Percentiles rank a stretch among this genome's conserved stretches.
Conservation (phyloP, 257 asterid species). For the Petunia axillaris region DNA sequence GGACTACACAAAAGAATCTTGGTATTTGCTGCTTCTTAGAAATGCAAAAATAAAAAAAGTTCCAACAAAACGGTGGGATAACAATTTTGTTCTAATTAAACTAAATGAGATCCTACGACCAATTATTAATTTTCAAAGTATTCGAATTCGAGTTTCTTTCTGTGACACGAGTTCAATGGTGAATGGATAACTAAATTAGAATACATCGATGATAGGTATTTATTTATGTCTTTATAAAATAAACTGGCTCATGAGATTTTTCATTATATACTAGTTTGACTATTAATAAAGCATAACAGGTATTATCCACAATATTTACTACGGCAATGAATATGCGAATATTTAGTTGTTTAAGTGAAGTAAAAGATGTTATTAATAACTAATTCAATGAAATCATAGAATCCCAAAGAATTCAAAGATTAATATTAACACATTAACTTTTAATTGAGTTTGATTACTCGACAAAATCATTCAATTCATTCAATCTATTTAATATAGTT, state of each 20-base stretch:
- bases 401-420: too few species aligned
- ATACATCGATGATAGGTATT: neutral
- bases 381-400: too few species aligned
- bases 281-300: too few species aligned
- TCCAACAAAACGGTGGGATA: too few species aligned
- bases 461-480: too few species aligned
- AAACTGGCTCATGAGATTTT: neutral
- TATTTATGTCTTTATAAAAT: too few species aligned
- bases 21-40: neutral
- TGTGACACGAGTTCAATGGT: neutral
- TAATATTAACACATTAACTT: neutral
- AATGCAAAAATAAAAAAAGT: neutral
- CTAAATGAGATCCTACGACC: neutral
- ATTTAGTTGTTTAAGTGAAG: neutral
- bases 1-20: conserved; percentile 3
- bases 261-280: too few species aligned
- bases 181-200: neutral
- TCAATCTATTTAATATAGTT: neutral
- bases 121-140: too few species aligned
- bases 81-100: too few species aligned
- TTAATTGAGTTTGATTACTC: neutral
- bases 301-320: neutral
- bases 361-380: neutral
- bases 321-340: neutral
- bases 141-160: too few species aligned